Evolutionary conservation across 1,139 yeast genomes (phyloP).

Genomic region (Cylindricascospora bacillispora): DNA sequence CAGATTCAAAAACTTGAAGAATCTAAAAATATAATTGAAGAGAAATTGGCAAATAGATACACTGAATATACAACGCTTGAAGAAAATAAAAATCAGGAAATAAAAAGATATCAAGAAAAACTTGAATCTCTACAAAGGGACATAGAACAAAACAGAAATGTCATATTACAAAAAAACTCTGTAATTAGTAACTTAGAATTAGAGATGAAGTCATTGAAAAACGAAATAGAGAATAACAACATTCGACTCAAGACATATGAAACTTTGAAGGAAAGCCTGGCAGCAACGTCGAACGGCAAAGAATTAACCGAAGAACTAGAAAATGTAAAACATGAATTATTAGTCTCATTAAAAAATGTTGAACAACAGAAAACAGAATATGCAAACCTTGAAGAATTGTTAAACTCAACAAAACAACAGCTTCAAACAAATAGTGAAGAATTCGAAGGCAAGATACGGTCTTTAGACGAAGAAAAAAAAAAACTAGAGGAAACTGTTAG

Average conservation of each 20-base stretch:
- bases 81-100: conserved; percentile 33
- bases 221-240: conserved; percentile 29
- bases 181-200: conserved; percentile 27
- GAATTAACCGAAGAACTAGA: conserved; percentile 30
- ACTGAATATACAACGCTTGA: conserved; percentile 32
- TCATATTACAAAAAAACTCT: conserved; percentile 9
- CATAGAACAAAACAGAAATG: neutral
- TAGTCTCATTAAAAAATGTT: conserved; percentile 35
- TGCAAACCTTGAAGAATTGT: conserved; percentile 37
- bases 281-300: conserved; percentile 18
- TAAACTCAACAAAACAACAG: conserved; percentile 30
- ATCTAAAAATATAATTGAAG: conserved; percentile 38
- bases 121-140: conserved; percentile 34
- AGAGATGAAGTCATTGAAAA: conserved; percentile 26
- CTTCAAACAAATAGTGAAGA: conserved; percentile 33
- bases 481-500: conserved; percentile 28
- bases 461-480: conserved; percentile 26
- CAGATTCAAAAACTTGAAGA: conserved; percentile 26
- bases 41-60: conserved; percentile 37
- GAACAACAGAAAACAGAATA: conserved; percentile 40
- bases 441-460: conserved; percentile 26
- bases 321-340: conserved; percentile 34
- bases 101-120: conserved; percentile 52
- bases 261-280: conserved; percentile 12
- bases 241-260: conserved; percentile 26